These are phyloP conservation scores for Leishmania tropica DNA, from an alignment of 208 protist species.

Conservation along the genomic window DNA sequence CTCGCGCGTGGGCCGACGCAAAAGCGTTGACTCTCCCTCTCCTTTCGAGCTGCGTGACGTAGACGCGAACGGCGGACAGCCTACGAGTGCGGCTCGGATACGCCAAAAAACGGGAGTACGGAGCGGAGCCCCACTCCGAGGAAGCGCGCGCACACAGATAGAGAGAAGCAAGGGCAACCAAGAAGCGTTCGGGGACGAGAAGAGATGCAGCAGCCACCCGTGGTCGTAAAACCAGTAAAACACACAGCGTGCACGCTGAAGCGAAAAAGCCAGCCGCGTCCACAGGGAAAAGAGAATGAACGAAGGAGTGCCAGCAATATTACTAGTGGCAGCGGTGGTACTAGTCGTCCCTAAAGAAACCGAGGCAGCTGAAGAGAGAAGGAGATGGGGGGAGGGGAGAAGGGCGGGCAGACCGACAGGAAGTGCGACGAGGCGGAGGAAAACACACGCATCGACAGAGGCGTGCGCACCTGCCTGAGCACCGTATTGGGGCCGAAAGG, in stretches of 20 bases:
- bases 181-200: not conserved
- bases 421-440: not conserved
- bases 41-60: not conserved
- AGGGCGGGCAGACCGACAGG: not conserved
- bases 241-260: not conserved
- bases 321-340: not conserved
- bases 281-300: not conserved
- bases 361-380: not conserved
- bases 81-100: not conserved
- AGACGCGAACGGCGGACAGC: not conserved
- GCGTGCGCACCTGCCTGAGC: not conserved
- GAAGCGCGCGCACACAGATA: not conserved
- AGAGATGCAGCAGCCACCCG: not conserved
- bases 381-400: not conserved
- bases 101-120: not conserved
- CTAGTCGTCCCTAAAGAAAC: not conserved
- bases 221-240: not conserved
- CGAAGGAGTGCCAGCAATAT: not conserved
- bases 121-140: not conserved
- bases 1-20: not conserved
- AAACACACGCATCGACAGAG: not conserved
- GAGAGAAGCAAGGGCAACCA: not conserved
- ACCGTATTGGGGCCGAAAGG: not conserved
- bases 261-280: not conserved
- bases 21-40: not conserved